phyloP scores from a whole-genome alignment of 2,329 filamentous ascomycete genomes.

The Colletotrichum tropicale region DNA sequence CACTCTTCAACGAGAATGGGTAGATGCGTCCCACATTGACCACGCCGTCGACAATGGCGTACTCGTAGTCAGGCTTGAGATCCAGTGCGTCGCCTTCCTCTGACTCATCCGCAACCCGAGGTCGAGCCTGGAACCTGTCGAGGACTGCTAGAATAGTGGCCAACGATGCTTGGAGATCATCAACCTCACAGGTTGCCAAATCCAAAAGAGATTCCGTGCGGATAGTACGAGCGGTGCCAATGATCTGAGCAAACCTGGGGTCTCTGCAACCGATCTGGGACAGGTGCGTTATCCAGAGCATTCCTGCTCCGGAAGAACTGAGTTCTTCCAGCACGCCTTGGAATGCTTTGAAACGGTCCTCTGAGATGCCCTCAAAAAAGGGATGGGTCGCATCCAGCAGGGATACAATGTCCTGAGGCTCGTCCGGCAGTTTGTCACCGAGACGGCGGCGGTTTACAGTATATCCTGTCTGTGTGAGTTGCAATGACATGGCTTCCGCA shows the following conservation, averaged over 20 bases:
- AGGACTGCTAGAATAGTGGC: not conserved
- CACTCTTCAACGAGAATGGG: constrained; percentile 26
- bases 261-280: constrained; percentile 27
- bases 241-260: constrained; percentile 27
- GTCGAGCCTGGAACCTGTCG: not conserved
- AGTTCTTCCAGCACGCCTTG: constrained; percentile 13
- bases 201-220: constrained; percentile 29
- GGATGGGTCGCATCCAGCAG: constrained; percentile 27
- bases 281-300: constrained; percentile 34
- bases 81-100: not conserved
- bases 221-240: constrained; percentile 31
- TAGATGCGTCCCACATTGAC: constrained; percentile 21
- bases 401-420: constrained; percentile 27
- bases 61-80: constrained; percentile 17
- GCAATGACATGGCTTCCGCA: too few species aligned
- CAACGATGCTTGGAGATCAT: not conserved
- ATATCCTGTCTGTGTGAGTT: too few species aligned
- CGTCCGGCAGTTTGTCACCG: not conserved
- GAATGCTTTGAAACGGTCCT: constrained; percentile 11
- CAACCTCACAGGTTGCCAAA: constrained; percentile 34
- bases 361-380: constrained; percentile 28
- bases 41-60: not conserved
- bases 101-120: not conserved
- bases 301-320: not conserved
- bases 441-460: not conserved